phyloP scores from a whole-genome alignment of 2,329 filamentous ascomycete genomes.

The Podosphaera fusca region DNA sequence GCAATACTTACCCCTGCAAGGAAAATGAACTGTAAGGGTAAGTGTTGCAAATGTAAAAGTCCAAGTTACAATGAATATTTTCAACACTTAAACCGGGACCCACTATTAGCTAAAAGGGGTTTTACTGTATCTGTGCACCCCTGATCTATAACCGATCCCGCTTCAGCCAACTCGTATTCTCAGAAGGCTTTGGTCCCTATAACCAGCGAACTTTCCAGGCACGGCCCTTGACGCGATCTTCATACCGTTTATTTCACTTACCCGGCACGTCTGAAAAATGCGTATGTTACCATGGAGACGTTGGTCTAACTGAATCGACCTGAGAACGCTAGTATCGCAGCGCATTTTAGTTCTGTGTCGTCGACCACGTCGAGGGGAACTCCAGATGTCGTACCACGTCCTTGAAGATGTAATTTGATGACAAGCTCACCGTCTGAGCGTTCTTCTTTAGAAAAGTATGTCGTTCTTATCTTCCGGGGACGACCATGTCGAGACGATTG shows the following conservation, averaged over 20 bases:
- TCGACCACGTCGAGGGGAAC: background rate
- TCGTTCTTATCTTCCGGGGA: background rate
- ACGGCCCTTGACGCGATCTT: background rate
- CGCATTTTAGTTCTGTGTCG: background rate
- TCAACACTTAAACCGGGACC: too few relatives aligned
- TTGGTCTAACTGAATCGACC: background rate
- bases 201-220: too few relatives aligned
- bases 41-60: too few relatives aligned
- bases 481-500: background rate
- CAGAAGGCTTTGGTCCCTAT: too few relatives aligned
- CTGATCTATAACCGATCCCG: too few relatives aligned
- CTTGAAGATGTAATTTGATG: background rate
- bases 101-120: too few relatives aligned
- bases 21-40: too few relatives aligned
- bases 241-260: background rate
- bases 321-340: background rate
- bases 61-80: too few relatives aligned
- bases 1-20: too few relatives aligned
- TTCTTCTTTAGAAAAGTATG: background rate
- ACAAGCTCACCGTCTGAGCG: background rate
- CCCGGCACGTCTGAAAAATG: background rate
- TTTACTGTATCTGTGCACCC: too few relatives aligned
- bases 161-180: too few relatives aligned
- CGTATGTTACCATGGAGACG: background rate
- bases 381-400: background rate